These are phyloP conservation scores for Pythium plurisporium DNA, from an alignment of 352 stramenopile species.

Conservation along the genomic window DNA sequence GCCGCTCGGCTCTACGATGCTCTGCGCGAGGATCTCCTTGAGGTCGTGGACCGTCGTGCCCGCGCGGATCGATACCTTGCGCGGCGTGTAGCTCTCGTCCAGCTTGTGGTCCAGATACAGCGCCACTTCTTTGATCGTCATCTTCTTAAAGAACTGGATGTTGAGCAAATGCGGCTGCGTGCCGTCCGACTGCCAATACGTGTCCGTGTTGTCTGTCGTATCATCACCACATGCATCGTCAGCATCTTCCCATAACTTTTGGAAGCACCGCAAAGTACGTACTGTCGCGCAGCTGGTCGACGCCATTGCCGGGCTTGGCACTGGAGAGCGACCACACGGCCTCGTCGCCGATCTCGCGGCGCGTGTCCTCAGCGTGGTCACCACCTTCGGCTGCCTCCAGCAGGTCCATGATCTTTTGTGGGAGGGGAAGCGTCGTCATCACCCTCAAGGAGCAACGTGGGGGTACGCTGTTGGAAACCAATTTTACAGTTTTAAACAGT, in stretches of 20 bases:
- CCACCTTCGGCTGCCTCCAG: not conserved
- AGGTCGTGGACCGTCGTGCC: slow-evolving; percentile 96
- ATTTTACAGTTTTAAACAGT: too few relatives aligned
- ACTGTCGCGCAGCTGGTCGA: slow-evolving; percentile 95
- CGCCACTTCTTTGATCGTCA: slow-evolving; percentile 91
- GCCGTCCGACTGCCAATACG: slow-evolving; percentile 97
- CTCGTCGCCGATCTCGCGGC: slow-evolving; percentile 79
- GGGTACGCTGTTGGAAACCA: too few relatives aligned
- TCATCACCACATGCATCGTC: too few relatives aligned
- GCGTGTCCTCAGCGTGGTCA: slow-evolving; percentile 6
- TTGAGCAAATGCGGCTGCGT: slow-evolving; percentile 96
- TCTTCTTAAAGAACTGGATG: slow-evolving; percentile 96
- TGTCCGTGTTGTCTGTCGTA: slow-evolving; percentile 88
- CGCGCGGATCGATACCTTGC: slow-evolving; percentile 91
- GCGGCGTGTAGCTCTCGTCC: slow-evolving; percentile 98
- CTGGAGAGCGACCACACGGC: slow-evolving; percentile 95
- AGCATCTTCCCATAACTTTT: not conserved
- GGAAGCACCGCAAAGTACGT: not conserved
- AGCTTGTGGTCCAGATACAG: slow-evolving; percentile 98
- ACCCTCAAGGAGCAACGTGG: slow-evolving; percentile 13
- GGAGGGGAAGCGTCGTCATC: not conserved
- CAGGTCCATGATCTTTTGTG: slow-evolving; percentile 18
- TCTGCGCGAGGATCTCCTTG: slow-evolving; percentile 89
- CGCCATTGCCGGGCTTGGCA: slow-evolving; percentile 97
- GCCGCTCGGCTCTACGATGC: slow-evolving; percentile 90